Evolutionary conservation across 2,329 filamentous ascomycete genomes (phyloP), one percentile per base, ranked within the genome.

Genomic region (Aspergillus chevalieri): DNA sequence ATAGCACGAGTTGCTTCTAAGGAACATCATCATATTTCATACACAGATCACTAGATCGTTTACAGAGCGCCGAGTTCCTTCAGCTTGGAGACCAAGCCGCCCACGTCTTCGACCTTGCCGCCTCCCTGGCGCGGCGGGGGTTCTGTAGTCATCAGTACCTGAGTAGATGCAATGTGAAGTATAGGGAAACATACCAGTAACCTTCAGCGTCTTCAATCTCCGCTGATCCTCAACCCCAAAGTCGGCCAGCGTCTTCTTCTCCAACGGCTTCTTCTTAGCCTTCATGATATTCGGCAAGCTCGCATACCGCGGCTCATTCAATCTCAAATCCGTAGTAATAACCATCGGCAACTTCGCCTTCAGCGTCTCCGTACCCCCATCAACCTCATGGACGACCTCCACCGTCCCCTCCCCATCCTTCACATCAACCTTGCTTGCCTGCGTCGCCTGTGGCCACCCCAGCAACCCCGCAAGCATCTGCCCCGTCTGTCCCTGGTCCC

Each of bases 261-360:
- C 89, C 61, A 98, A 66, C 65, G 88, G 88, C 86, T 98, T 98
- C 87, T 97, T 98, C 87, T 98, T 98, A 47, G 93, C 93, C 85
- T 97, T 98, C 93, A 98, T 98, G 58, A 98, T 97, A 69, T 97
- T 97, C 46, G 91, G 92, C 81, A 98, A 71, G 72, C 84, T 95
- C 19, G 92, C 93, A 70, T 95, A 98, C 57, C 93, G 79, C 52
- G 93, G 93, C 81, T 94, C 89, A 67, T 98, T 98, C 69, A 98
- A 76, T 47, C 93, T 78, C 74, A 98, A 71, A 76, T 98, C 93
- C 54, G 93, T 95, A 53, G 93, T 98, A 61, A 98, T 87, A 47
- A 98, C 77, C 84, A 97, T 84, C 0, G 93, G 93, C 71, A 98
- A 74, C 76, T 86, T 88, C 1, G 88, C 84, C 69, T 79, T 80